A percentile compares a stretch with the other conserved stretches of the same genome.
phyloP scores from a whole-genome alignment of 345 rosid species.

The Bruguiera parviflora region DNA sequence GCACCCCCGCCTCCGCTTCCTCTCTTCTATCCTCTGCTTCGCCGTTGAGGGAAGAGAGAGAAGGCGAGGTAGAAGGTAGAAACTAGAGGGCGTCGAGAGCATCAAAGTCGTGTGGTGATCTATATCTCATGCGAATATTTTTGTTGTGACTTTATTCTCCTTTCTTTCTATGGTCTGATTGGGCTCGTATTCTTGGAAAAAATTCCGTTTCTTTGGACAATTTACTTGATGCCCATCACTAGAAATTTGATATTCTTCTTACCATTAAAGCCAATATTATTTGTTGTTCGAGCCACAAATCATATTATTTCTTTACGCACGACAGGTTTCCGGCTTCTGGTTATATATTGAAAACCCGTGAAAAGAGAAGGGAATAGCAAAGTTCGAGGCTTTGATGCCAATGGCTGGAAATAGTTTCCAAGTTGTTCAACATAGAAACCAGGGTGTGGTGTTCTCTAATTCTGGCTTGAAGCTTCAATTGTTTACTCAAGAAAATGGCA shows the following conservation, averaged over 20 bases:
- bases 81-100: background rate
- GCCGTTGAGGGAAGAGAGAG: background rate
- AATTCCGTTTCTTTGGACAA: background rate
- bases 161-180: background rate
- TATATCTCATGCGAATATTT: background rate
- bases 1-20: no score
- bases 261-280: background rate
- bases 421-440: constrained; percentile 19
- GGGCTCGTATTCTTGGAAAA: constrained; percentile 12
- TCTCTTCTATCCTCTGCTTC: constrained; percentile 17
- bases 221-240: background rate
- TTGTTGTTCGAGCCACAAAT: background rate
- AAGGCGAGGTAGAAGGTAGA: background rate
- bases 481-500: constrained; percentile 9
- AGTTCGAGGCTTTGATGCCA: constrained; percentile 14
- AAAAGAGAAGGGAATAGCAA: background rate
- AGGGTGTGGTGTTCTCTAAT: constrained; percentile 14
- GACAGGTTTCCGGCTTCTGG: background rate
- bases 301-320: background rate
- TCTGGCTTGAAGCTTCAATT: constrained; percentile 23
- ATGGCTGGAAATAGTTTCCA: constrained; percentile 13
- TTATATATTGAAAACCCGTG: background rate
- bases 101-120: constrained; percentile 8
- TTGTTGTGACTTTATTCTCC: background rate
- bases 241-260: background rate